Base-by-base conservation (phyloP, 1,284 basidiomycete species). In the Ceratobasidium sp. region DNA sequence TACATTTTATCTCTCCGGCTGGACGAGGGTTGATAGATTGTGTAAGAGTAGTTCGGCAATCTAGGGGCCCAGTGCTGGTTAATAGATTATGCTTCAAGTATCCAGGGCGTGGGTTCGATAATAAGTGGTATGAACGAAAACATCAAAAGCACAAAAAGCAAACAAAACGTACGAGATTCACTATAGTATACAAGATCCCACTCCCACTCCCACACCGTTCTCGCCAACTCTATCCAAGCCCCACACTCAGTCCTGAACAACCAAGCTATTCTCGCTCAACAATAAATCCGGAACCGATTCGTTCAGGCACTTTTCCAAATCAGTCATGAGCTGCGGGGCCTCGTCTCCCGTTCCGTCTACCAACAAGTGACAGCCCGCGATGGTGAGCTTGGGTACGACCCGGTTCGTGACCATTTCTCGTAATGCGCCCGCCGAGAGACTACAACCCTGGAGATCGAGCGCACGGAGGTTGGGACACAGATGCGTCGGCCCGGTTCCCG, bases 401-500 rank as follows among this genome's bases (percentile, higher is more conserved):
- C 60, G 45, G 31, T 34, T 52, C 3, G 60, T 52, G 22, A 52
- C 42, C 34, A 64, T 25, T 4, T 47, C 25, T 29, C 60, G 60
- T 25, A 64, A 22, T 13, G 60, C 47, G 8, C 29, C 60, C 20
- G 34, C 49, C 1, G 60, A 50, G 2, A 64, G 32, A 25, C 60
- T 64, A n/a, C 60, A 64, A 31, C 25, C 27, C 17, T 64, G 47
- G n/a, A 64, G 29, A n/a, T 64, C 47, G 32, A 64, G 60, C 22
- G 47, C 31, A 22, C 35, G 35, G 12, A 64, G 47, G 20, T 29
- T 64, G 4, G 60, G 60, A 29, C 60, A 64, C 7, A 64, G 2
- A 25, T 52, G 27, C 13, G 22, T 47, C 35, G 45, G 20, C 6
- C 45, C 29, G 7, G 60, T 27, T 22, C 31, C 35, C 31, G 42